These are phyloP conservation scores for Aspergillus luchuensis DNA, from an alignment of 2,329 filamentous ascomycete genomes.

Conservation along the genomic window DNA sequence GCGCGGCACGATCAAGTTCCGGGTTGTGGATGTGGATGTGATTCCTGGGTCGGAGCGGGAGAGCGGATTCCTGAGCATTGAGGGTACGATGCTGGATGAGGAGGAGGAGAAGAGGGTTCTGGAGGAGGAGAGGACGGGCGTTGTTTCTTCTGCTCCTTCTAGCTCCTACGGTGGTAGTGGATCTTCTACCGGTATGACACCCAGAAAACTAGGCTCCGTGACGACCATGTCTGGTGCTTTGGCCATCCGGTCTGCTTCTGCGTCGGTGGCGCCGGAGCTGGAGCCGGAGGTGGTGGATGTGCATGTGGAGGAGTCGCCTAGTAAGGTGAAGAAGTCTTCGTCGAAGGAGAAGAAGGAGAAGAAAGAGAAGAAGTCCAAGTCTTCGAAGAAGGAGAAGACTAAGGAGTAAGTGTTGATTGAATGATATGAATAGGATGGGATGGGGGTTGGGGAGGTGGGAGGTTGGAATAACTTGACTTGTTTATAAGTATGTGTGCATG, in stretches of 20 bases:
- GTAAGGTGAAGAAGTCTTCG: neutral
- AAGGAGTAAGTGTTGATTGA: conserved; percentile 12
- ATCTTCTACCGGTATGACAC: neutral
- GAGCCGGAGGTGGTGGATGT: neutral
- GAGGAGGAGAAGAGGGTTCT: conserved; percentile 66
- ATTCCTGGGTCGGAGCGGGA: conserved; percentile 68
- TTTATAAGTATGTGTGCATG: conserved; percentile 8
- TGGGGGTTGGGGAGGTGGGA: neutral
- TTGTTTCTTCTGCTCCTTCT: neutral
- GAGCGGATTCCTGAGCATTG: conserved; percentile 79
- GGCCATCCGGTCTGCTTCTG: conserved; percentile 24
- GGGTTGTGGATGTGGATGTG: conserved; percentile 78
- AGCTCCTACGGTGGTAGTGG: too few species aligned
- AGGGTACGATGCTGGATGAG: conserved; percentile 78
- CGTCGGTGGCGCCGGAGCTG: neutral
- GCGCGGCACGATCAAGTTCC: conserved; percentile 70
- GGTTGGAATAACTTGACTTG: neutral
- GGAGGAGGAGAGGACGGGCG: conserved; percentile 52
- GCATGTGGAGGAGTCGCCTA: conserved; percentile 8
- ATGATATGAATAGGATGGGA: neutral
- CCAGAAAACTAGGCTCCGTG: neutral
- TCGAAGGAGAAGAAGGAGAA: conserved; percentile 16
- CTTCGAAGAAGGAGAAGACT: conserved; percentile 27
- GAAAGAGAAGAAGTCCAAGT: conserved; percentile 26
- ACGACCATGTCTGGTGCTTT: conserved; percentile 26